phyloP scores from a whole-genome alignment of 495 filamentous ascomycete genomes.

The Penicillium bialowiezense region DNA sequence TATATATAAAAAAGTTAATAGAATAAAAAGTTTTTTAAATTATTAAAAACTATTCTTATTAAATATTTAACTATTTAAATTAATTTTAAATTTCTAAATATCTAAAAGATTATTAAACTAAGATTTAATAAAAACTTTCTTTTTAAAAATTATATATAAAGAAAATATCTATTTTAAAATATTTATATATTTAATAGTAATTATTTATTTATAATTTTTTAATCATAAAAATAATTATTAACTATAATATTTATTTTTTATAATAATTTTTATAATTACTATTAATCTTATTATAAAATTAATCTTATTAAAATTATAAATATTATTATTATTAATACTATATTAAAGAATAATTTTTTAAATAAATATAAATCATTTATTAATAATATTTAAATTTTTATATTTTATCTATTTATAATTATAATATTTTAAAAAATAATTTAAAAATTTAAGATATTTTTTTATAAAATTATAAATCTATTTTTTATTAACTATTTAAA shows the following conservation, averaged over 20 bases:
- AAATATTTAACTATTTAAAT: too few relatives aligned
- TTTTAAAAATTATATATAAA: conserved; percentile 5
- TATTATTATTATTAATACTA: not conserved
- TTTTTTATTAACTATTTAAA: not conserved
- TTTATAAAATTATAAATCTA: not conserved
- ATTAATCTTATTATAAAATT: conserved; percentile 7
- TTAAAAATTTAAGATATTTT: not conserved
- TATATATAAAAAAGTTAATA: not conserved
- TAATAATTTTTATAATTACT: not conserved
- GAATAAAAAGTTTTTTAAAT: too few relatives aligned
- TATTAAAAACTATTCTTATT: too few relatives aligned
- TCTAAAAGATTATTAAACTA: too few relatives aligned
- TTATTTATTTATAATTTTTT: not conserved
- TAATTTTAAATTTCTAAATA: too few relatives aligned
- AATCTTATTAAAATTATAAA: conserved; percentile 7
- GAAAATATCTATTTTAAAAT: not conserved
- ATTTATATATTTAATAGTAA: not conserved
- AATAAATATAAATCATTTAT: not conserved
- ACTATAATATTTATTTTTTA: not conserved
- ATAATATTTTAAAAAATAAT: not conserved
- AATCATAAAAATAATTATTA: not conserved
- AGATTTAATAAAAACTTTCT: too few relatives aligned
- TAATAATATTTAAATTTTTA: not conserved
- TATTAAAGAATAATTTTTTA: not conserved
- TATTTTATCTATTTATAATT: not conserved